These are phyloP conservation scores for Staphylotrichum tortipilum DNA, from an alignment of 495 filamentous ascomycete species.

Conservation along the genomic window DNA sequence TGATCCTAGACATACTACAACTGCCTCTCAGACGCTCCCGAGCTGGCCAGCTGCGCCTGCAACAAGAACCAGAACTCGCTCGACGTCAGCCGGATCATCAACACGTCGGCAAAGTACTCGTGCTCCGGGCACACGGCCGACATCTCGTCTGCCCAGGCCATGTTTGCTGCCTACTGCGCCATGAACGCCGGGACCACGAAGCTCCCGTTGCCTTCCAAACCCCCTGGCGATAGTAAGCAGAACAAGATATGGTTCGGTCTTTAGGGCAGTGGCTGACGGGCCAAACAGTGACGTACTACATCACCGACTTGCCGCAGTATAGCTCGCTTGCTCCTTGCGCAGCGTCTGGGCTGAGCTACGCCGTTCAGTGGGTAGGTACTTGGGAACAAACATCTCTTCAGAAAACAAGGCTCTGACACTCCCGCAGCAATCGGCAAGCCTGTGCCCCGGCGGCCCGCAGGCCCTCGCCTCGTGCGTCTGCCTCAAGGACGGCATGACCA, in stretches of 20 bases:
- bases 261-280: constrained; percentile 8
- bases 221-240: constrained; percentile 37
- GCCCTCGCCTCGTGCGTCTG: constrained; percentile 43
- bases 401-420: constrained; percentile 2
- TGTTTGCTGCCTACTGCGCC: constrained; percentile 42
- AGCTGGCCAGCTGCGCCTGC: constrained; percentile 41
- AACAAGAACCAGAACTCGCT: constrained; percentile 38
- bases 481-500: constrained; percentile 36
- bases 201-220: constrained; percentile 35
- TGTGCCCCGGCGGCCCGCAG: constrained; percentile 36
- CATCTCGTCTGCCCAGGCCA: constrained; percentile 36
- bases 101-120: constrained; percentile 29
- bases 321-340: constrained; percentile 38
- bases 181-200: constrained; percentile 36
- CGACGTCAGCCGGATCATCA: constrained; percentile 30
- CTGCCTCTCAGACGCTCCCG: constrained; percentile 32
- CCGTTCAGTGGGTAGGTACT: constrained; percentile 28
- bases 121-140: constrained; percentile 35
- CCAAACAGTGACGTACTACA: constrained; percentile 39
- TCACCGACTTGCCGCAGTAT: constrained; percentile 40
- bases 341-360: constrained; percentile 31
- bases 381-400: neutral
- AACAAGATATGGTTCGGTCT: too few relatives aligned
- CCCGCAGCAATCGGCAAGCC: constrained; percentile 25
- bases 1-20: constrained; percentile 16